Base-by-base conservation (phyloP, 208 protist genomes). In the Leishmania major region DNA sequence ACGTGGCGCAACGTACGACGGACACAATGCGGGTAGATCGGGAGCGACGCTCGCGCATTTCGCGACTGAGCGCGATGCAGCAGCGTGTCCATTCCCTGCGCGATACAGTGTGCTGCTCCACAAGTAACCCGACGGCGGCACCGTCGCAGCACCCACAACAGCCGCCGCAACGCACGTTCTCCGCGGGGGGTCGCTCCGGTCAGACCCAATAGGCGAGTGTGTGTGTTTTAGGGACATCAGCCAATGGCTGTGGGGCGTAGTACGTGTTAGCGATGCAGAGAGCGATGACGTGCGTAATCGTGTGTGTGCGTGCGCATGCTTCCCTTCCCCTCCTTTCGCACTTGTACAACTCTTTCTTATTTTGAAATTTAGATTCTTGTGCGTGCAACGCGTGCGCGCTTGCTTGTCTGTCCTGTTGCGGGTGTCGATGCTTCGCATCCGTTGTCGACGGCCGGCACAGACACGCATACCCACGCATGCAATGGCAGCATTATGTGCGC, bases 41-140 rank as follows among this genome's bases (percentile, higher is more conserved):
- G 3, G 89, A 95, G 82, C 91, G 92, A 28, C 92, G 90, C 53
- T 91, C 91, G 57, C 85, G 86, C 72, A 79, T 96, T 19, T 92
- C 91, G 51, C 91, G 88, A 1, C 78, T 96, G 77, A 90, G 89
- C 64, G 80, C 90, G 71, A 83, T 93, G 82, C 89, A 96, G 85
- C 90, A 93, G 80, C 89, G 90, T 35, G 91, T 95, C 5, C 84
- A 94, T 35, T 84, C 91, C 28, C 83, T 94, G 67, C 83, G 86
- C 8, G 89, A 87, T n/a, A 81, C 89, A n/a, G 84, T 92, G 51
- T 77, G 76, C 10, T 76, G 43, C 43, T 47, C 78, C 31, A 49
- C 57, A 4, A 28, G 67, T 43, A 79, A 76, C 31, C 43, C 53
- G 35, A 43, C 73, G 40, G 28, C 75, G 40, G 53, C 75, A 40